Base-by-base conservation (phyloP, 495 filamentous ascomycete species). In the Amorphotheca resinae region DNA sequence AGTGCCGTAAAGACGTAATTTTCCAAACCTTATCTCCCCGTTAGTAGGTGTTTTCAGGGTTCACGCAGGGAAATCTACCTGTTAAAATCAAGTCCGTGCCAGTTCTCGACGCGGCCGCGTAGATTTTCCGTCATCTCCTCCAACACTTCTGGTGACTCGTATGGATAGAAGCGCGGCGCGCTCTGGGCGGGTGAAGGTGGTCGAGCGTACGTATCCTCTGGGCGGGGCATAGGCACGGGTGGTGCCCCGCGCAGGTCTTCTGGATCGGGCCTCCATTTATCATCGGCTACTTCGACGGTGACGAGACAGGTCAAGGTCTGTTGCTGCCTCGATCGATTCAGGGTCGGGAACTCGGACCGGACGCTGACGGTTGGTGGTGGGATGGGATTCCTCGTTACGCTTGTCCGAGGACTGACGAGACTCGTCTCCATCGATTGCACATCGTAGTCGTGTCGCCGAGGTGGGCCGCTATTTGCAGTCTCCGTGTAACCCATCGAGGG, bases 71-170 rank as follows among this genome's bases (percentile, higher is more conserved):
- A 7, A 9, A 1, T 39, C 42, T 71, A 87, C 81, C 87, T 75
- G 55, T 74, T 70, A 58, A 95, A 96, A 55, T 99, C 93, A n/a
- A 96, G 68, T 0, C 91, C 93, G 59, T 99, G 91, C 91, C 91
- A 99, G 52, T 99, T 95, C 48, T 99, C 91, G 15, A 96, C 91
- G 26, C 86, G 77, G 33, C 69, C 73, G 36, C 83, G 78, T 44
- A 99, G 62, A 49, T 80, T 83, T 55, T 96, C 87, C 1, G 88
- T 93, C 54, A 94, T 79, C 44, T 85, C 80, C 23, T 87, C 78
- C 45, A 98, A 57, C 9, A 75, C 77, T 52, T 93, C 85, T 9
- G 63, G 68, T 35, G 62, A 74, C 50, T 76, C 72, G 22, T 76
- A 76, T 7, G 72, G 72, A 41, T 72, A 72, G 50, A 76, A 76